A percentile compares a stretch with the other conserved stretches of the same genome.
phyloP scores from a whole-genome alignment of 2,329 filamentous ascomycete species.

The Cytospora chrysosperma region DNA sequence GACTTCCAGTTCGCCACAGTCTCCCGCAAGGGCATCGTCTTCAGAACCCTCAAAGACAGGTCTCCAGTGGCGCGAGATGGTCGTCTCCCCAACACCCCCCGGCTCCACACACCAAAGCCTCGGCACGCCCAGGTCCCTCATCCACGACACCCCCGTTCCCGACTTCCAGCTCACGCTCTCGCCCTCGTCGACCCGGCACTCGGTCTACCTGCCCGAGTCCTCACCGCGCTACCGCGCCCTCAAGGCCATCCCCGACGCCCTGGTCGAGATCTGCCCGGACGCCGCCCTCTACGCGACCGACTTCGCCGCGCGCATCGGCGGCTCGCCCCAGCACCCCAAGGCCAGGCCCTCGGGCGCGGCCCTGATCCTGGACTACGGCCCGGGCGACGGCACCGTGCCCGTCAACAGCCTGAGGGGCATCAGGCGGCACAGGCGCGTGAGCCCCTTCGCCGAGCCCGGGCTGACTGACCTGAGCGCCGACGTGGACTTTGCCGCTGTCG shows the following conservation, averaged over 20 bases:
- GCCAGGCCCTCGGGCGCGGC: conserved; percentile 73
- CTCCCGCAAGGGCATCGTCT: conserved; percentile 40
- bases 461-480: conserved; percentile 87
- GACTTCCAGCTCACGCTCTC: conserved; percentile 89
- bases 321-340: conserved; percentile 56
- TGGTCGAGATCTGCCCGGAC: conserved; percentile 90
- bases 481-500: conserved; percentile 87
- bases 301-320: conserved; percentile 83
- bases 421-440: conserved; percentile 70
- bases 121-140: conserved; percentile 51
- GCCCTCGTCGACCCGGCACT: conserved; percentile 74
- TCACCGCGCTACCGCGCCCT: conserved; percentile 78
- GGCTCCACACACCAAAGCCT: conserved; percentile 53
- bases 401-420: conserved; percentile 91
- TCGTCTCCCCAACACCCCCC: conserved; percentile 68
- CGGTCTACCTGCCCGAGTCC: conserved; percentile 78
- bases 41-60: conserved; percentile 37
- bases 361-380: conserved; percentile 94
- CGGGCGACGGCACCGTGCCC: conserved; percentile 68
- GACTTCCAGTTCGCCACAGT: conserved; percentile 34
- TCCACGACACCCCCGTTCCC: conserved; percentile 54
- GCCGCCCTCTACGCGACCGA: conserved; percentile 76
- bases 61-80: conserved; percentile 76
- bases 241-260: conserved; percentile 63
- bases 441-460: conserved; percentile 76